Evolutionary conservation across 306 rosid genomes (phyloP).

Genomic region (Prunus mongolica): DNA sequence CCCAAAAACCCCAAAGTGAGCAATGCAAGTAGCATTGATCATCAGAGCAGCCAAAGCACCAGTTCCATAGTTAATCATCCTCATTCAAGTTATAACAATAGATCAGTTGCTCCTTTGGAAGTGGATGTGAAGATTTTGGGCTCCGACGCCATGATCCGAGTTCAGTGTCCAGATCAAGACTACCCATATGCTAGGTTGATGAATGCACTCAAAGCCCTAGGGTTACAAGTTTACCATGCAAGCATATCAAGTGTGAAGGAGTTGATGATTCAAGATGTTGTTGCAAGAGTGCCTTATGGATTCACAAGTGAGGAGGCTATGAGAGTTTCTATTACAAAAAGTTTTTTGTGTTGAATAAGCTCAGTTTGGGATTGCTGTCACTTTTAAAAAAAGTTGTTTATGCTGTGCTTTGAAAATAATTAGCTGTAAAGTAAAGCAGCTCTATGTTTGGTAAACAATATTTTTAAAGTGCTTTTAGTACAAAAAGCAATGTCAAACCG

Average conservation of each 20-base stretch:
- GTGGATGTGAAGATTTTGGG: conserved; percentile 41
- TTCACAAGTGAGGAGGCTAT: conserved; percentile 26
- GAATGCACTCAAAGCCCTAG: conserved; percentile 35
- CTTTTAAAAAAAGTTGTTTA: no score
- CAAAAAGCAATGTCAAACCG: no score
- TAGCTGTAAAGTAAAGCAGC: no score
- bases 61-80: background rate
- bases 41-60: background rate
- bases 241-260: conserved; percentile 44
- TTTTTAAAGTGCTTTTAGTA: no score
- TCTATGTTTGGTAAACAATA: no score
- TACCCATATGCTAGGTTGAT: conserved; percentile 41
- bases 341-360: background rate
- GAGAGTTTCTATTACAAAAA: conserved; percentile 26
- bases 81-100: background rate
- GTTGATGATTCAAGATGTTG: conserved; percentile 42
- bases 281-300: conserved; percentile 37
- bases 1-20: background rate
- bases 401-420: no score
- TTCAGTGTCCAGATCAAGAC: conserved; percentile 32
- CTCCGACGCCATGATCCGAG: conserved; percentile 41
- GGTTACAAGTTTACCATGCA: conserved; percentile 37
- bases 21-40: background rate
- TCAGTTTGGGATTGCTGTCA: no score
- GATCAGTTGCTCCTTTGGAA: background rate